Evolutionary conservation across 345 rosid genomes (phyloP), one percentile per base, ranked within the genome.

Genomic region (Brassica rapa): DNA sequence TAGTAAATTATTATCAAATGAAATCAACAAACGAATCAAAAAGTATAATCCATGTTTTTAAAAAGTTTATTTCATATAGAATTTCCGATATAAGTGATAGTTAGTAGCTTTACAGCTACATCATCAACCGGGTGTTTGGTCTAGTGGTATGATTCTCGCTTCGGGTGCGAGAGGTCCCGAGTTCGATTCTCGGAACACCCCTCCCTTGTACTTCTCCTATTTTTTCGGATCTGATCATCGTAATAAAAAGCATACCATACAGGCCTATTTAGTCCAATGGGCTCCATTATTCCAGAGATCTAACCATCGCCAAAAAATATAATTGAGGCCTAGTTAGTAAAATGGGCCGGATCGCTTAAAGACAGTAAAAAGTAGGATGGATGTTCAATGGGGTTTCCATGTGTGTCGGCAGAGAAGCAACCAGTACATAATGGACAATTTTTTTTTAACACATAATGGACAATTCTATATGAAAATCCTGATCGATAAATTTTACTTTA

Each of bases 91-190:
- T 25, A 25, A 25, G 3, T 0, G 0, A 25, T 25, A 35, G 0
- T 35, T 35, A 6, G 2, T 1, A 7, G 9, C 2, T 35, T 0
- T 35, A 35, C 10, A 35, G 39, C 2, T 6, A 1, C 9, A 1
- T 0, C 9, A 35, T 35, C 23, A 57, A 19, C 35, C 8, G 92
- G 89, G 88, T 87, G 92, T 86, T 90, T 93, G 92, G 95, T 91
- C 96, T 88, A 88, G 97, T 90, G 93, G 92, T 88, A 91, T 91
- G 97, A 91, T 90, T 93, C 93, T 90, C 89, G 91, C 97, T 90
- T 91, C 92, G 91, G 97, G 91, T 89, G 96, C 93, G 89, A 89
- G 93, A 87, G 96, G 93, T 82, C 91, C 87, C 84, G 94, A 91
- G 96, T 93, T 93, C 95, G 90, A 91, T 86, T 90, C 94, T 89